A percentile compares a stretch with the other conserved stretches of the same genome.
phyloP scores from a whole-genome alignment of 2,329 filamentous ascomycete species.

The Fusarium piperis region DNA sequence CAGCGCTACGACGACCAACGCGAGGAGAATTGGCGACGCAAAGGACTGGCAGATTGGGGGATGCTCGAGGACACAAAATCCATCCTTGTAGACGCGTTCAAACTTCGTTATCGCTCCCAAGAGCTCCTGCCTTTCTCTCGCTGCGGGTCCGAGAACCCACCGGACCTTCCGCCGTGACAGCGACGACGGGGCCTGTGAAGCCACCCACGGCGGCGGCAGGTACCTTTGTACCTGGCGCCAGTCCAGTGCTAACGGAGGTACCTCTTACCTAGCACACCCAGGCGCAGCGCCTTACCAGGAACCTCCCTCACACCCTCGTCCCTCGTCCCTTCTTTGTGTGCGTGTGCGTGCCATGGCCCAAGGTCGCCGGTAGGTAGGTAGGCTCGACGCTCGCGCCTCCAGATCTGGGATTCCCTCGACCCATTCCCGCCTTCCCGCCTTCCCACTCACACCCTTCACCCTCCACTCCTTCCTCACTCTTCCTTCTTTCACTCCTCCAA shows the following conservation, averaged over 20 bases:
- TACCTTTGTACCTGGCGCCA: conserved; percentile 34
- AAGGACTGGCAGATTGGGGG: not conserved
- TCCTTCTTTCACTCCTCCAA: conserved; percentile 29
- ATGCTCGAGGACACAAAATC: not conserved
- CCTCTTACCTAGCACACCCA: conserved; percentile 20
- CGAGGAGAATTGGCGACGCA: not conserved
- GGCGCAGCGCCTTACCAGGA: conserved; percentile 33
- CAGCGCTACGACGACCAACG: conserved; percentile 27
- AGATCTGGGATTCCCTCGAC: conserved; percentile 43
- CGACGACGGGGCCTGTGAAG: conserved; percentile 18
- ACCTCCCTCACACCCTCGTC: conserved; percentile 36
- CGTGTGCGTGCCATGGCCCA: conserved; percentile 14
- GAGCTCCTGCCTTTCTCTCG: conserved; percentile 7
- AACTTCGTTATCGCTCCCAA: not conserved
- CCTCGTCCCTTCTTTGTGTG: conserved; percentile 31
- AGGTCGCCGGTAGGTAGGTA: conserved; percentile 30
- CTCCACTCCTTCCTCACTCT: conserved; percentile 40
- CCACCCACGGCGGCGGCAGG: conserved; percentile 15
- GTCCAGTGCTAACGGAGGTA: conserved; percentile 33
- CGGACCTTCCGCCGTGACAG: conserved; percentile 35
- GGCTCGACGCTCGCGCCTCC: conserved; percentile 38
- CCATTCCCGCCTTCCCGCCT: conserved; percentile 43
- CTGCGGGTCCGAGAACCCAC: conserved; percentile 42
- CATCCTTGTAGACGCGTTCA: not conserved
- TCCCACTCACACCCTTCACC: conserved; percentile 41